A percentile compares a stretch with the other conserved stretches of the same genome.
These are phyloP conservation scores for Guadua angustifolia DNA, from an alignment of 176 grass and related monocot species.

Conservation along the genomic window DNA sequence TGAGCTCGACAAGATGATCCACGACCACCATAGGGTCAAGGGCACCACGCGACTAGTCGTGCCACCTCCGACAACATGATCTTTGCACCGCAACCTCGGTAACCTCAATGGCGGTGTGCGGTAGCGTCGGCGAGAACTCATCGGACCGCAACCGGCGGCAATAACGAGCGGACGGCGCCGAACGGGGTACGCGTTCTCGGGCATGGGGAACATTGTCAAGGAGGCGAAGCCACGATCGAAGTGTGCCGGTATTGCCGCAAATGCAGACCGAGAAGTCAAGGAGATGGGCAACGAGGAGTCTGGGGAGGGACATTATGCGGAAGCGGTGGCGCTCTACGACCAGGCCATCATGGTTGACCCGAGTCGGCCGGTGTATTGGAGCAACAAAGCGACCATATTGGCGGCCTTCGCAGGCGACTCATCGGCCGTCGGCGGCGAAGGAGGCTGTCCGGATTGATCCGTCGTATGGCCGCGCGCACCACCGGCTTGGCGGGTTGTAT, in stretches of 20 bases:
- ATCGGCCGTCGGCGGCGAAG: slow-evolving; percentile 71
- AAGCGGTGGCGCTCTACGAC: slow-evolving; percentile 88
- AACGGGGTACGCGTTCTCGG: slow-evolving; percentile 45
- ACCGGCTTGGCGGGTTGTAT: slow-evolving; percentile 71
- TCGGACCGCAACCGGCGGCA: slow-evolving; percentile 37
- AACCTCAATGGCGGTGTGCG: slow-evolving; percentile 55
- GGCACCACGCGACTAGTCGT: slow-evolving; percentile 64
- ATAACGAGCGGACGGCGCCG: slow-evolving; percentile 33
- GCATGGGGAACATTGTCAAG: slow-evolving; percentile 61
- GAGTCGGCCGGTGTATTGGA: slow-evolving; percentile 62
- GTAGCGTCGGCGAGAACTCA: slow-evolving; percentile 37
- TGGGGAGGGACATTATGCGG: slow-evolving; percentile 70
- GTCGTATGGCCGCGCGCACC: slow-evolving; percentile 66
- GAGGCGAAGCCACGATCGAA: slow-evolving; percentile 14
- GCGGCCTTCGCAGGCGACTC: slow-evolving; percentile 62
- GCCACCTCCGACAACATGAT: slow-evolving; percentile 89
- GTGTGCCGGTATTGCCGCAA: slow-evolving; percentile 67
- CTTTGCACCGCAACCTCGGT: slow-evolving; percentile 82
- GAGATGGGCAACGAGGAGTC: slow-evolving; percentile 97
- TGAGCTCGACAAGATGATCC: slow-evolving; percentile 86
- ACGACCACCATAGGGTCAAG: slow-evolving; percentile 64
- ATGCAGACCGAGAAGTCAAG: slow-evolving; percentile 92
- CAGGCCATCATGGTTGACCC: slow-evolving; percentile 82
- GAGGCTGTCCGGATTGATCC: slow-evolving; percentile 82
- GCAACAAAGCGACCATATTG: slow-evolving; percentile 87